A percentile compares a stretch with the other conserved stretches of the same genome.
These are phyloP conservation scores for Trichoderma cornu-damae DNA, from an alignment of 2,329 filamentous ascomycete species.

Conservation along the genomic window DNA sequence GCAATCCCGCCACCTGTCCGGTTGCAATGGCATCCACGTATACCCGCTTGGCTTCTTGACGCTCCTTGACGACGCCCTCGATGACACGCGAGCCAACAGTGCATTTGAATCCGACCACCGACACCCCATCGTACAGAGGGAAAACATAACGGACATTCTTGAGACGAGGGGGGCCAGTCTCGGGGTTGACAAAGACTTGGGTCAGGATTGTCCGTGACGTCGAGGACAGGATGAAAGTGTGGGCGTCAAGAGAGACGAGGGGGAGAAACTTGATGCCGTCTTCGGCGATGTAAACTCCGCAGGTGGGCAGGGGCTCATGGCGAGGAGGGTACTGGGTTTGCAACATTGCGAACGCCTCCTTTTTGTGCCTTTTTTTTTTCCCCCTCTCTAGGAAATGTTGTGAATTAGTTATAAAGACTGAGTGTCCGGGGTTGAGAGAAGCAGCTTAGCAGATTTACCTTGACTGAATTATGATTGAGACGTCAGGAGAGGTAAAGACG, in stretches of 20 bases:
- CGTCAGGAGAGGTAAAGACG: too few relatives aligned
- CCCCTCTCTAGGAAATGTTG: too few relatives aligned
- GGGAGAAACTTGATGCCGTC: slow-evolving; percentile 46
- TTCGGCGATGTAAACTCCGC: slow-evolving; percentile 35
- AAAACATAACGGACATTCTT: slow-evolving; percentile 60
- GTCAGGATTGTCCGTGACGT: slow-evolving; percentile 44
- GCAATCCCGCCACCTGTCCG: slow-evolving; percentile 58
- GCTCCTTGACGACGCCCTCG: slow-evolving; percentile 62
- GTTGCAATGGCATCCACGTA: slow-evolving; percentile 54
- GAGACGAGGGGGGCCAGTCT: slow-evolving; percentile 24
- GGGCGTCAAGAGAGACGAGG: slow-evolving; percentile 51
- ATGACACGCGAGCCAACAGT: slow-evolving; percentile 56
- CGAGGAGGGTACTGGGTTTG: background rate
- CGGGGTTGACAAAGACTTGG: slow-evolving; percentile 59
- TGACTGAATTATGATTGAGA: too few relatives aligned
- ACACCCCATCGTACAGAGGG: slow-evolving; percentile 67
- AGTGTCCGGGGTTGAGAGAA: too few relatives aligned
- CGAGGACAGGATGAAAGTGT: slow-evolving; percentile 56
- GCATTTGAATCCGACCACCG: slow-evolving; percentile 63
- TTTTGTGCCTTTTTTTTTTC: too few relatives aligned
- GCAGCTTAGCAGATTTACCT: too few relatives aligned
- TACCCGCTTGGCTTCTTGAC: slow-evolving; percentile 52
- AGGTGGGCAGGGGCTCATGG: slow-evolving; percentile 19
- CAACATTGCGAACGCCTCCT: too few relatives aligned
- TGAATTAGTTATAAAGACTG: too few relatives aligned